phyloP scores from a whole-genome alignment of 768 basidiomycete genomes.

The Trametes cinnabarina region DNA sequence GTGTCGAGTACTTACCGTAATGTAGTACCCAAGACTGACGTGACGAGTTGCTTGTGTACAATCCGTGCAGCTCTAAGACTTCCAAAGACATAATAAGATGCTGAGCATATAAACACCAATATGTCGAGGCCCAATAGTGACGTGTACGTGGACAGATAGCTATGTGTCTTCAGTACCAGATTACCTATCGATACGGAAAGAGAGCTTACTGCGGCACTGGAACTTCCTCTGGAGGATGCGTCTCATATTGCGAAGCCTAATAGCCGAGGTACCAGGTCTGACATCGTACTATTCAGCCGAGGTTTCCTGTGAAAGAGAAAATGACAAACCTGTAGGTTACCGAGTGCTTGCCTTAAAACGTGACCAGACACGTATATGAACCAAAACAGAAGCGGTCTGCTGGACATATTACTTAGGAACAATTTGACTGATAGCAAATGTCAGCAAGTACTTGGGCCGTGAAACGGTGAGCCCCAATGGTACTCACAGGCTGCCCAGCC shows the following conservation, averaged over 20 bases:
- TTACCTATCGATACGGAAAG: neutral
- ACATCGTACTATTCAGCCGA: too few relatives aligned
- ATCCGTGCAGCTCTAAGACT: conserved; percentile 50
- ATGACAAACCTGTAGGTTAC: conserved; percentile 1
- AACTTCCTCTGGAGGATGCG: conserved; percentile 12
- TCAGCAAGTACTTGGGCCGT: neutral
- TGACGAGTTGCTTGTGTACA: conserved; percentile 51
- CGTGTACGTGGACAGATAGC: conserved; percentile 48
- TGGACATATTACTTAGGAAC: conserved; percentile 4
- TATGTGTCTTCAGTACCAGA: conserved; percentile 17
- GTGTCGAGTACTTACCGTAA: conserved; percentile 34
- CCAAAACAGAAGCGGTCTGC: conserved; percentile 1
- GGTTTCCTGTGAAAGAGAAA: too few relatives aligned
- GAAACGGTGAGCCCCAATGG: neutral
- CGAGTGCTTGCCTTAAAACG: neutral
- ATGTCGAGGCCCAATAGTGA: conserved; percentile 31
- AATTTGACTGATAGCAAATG: neutral
- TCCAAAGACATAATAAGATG: conserved; percentile 42
- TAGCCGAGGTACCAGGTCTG: conserved; percentile 44
- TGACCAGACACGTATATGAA: neutral
- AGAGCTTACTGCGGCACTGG: conserved; percentile 16
- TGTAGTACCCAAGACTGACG: conserved; percentile 50
- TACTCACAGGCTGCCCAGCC: conserved; percentile 42
- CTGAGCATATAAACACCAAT: neutral
- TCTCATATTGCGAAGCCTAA: conserved; percentile 26